Evolutionary conservation across 495 filamentous ascomycete species (phyloP), one percentile per base, ranked within the genome.

Genomic region (Glutinoglossum americanum): DNA sequence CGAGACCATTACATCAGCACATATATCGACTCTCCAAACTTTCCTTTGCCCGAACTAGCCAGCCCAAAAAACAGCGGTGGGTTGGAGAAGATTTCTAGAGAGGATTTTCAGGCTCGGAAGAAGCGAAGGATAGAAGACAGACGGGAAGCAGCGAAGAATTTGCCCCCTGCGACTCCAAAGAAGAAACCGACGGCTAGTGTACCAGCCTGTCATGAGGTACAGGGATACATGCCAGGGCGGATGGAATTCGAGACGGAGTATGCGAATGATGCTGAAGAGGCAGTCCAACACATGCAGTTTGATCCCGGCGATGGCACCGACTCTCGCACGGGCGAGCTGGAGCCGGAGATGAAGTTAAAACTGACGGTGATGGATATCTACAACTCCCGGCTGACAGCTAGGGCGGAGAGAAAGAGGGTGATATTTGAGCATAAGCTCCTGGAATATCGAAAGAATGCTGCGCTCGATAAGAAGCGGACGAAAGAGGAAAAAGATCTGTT

Each of bases 281-380:
- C 89, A 0, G 93, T 99, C 13, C 92, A 97, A 67, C 83, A 92
- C 58, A 94, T 99, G 85, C 83, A 94, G 60, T 99, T 99, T 63
- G 90, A 96, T 54, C 89, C 92, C 1, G 92, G 92, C 15, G 89
- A 95, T 64, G 92, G 92, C 53, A 74, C 92, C 61, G 89, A 92
- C 60, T 80, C 81, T 5, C 71, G 76, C 13, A 95, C 87, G 1
- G 84, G 85, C 60, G 83, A 88, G 62, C 70, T 84, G 19, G 93
- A 97, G 59, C 87, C 89, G 11, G 92, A 99, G 69, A 90, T 89
- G 74, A 89, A 95, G 60, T 74, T 99, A 59, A 99, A 99, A 73
- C 80, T 96, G 72, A 94, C 89, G 0, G 88, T 99, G 2, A 96
- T 99, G 76, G 89, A 95, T 61, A 96, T 99, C 57, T 99, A 99